Conservation (phyloP, 2,329 filamentous ascomycete genomes). For the Alternaria incomplexa region DNA sequence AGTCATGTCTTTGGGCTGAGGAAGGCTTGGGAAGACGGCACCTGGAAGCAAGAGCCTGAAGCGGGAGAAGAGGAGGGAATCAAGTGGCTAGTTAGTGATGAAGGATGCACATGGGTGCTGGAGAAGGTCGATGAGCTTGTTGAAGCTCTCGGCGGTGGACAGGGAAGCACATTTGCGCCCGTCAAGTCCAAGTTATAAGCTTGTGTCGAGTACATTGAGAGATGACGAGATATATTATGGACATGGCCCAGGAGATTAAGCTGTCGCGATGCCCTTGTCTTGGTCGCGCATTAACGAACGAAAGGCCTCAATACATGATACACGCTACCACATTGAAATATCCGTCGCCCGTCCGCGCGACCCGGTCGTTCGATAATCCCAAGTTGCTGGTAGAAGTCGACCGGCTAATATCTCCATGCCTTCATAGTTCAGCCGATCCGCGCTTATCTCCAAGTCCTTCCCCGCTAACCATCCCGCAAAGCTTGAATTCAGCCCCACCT, state of each 20-base stretch:
- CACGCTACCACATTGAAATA: not conserved
- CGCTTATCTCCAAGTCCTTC: not conserved
- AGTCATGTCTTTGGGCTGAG: constrained; percentile 81
- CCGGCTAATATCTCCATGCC: not conserved
- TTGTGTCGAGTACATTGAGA: not conserved
- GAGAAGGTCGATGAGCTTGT: constrained; percentile 68
- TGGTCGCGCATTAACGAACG: not conserved
- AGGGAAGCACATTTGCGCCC: constrained; percentile 40
- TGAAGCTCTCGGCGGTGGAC: constrained; percentile 34
- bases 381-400: not conserved
- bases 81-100: constrained; percentile 68
- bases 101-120: constrained; percentile 69
- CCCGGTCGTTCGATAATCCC: not conserved
- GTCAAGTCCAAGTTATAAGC: constrained; percentile 34
- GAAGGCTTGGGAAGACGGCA: constrained; percentile 75
- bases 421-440: not conserved
- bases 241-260: not conserved
- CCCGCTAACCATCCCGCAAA: not conserved
- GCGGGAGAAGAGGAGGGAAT: constrained; percentile 60
- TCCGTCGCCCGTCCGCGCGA: not conserved
- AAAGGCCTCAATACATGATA: not conserved
- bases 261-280: not conserved
- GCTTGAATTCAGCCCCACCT: not conserved
- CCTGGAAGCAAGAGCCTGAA: constrained; percentile 55
- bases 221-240: not conserved